These are phyloP conservation scores for Clitoria ternatea DNA, from an alignment of 306 rosid genomes.

Conservation along the genomic window DNA sequence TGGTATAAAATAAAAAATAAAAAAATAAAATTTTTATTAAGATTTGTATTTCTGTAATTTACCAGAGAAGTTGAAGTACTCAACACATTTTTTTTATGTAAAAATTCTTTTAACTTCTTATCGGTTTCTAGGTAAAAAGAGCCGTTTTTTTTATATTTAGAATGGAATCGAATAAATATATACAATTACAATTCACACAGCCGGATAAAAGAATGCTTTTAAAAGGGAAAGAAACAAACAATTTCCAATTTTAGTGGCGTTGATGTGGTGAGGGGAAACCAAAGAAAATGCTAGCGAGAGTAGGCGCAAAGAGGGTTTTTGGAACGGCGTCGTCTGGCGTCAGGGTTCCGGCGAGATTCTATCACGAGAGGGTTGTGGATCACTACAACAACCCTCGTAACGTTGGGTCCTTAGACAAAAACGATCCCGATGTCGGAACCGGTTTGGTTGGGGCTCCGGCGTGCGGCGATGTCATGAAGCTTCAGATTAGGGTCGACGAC, in stretches of 20 bases:
- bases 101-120: too few relatives aligned
- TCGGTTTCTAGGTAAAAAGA: too few relatives aligned
- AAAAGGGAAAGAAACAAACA: too few relatives aligned
- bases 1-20: too few relatives aligned
- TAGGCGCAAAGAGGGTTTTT: constrained; percentile 44
- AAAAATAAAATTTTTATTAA: too few relatives aligned
- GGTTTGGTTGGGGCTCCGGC: constrained; percentile 92
- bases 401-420: constrained; percentile 83
- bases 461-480: constrained; percentile 94
- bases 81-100: too few relatives aligned
- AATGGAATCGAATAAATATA: too few relatives aligned
- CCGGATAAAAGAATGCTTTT: too few relatives aligned
- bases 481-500: constrained; percentile 84
- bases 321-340: constrained; percentile 36
- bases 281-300: constrained; percentile 61
- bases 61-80: too few relatives aligned
- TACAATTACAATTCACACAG: too few relatives aligned
- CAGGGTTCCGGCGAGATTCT: constrained; percentile 46
- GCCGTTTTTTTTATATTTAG: too few relatives aligned
- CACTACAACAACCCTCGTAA: constrained; percentile 85
- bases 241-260: background rate
- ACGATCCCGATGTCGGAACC: constrained; percentile 72
- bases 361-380: constrained; percentile 86
- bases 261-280: background rate
- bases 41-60: too few relatives aligned